phyloP scores from a whole-genome alignment of 1,139 yeast genomes.

The Diutina neorugosa region DNA sequence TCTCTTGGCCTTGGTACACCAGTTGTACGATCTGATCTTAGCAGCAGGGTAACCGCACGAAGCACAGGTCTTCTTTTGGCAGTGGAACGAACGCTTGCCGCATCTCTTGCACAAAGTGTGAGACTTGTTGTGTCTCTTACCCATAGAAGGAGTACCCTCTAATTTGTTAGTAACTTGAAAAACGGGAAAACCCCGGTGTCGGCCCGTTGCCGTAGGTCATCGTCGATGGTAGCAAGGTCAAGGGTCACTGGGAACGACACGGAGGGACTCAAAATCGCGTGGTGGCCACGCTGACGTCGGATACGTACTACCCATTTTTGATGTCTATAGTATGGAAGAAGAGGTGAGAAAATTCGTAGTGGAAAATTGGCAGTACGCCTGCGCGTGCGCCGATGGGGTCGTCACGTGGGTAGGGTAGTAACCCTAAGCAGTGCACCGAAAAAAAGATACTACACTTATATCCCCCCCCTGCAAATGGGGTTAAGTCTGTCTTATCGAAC shows the following conservation, averaged over 20 bases:
- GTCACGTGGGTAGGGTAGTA: neutral
- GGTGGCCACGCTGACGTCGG: neutral
- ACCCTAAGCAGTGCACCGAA: no score
- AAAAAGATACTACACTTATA: no score
- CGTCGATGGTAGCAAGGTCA: neutral
- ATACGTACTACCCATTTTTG: constrained; percentile 4
- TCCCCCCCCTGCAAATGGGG: no score
- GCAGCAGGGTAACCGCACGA: constrained; percentile 99
- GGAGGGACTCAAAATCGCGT: neutral
- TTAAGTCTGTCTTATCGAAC: no score
- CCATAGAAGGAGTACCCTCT: constrained; percentile 99
- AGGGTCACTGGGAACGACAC: neutral
- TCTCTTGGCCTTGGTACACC: constrained; percentile 99
- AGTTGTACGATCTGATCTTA: constrained; percentile 96
- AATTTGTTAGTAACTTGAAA: constrained; percentile 15
- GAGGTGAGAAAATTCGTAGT: neutral
- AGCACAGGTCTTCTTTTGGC: constrained; percentile 98
- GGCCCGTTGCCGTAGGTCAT: neutral
- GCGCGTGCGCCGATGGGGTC: neutral
- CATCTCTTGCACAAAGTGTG: constrained; percentile 99
- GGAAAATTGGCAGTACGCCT: neutral
- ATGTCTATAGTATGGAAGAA: constrained; percentile 4
- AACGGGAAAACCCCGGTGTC: no score
- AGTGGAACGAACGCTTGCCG: constrained; percentile 98
- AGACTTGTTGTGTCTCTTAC: constrained; percentile 99